Percentiles rank a stretch among this genome's conserved stretches.
Conservation (phyloP, 2,329 filamentous ascomycete species). For the Mycocentrospora acerina region DNA sequence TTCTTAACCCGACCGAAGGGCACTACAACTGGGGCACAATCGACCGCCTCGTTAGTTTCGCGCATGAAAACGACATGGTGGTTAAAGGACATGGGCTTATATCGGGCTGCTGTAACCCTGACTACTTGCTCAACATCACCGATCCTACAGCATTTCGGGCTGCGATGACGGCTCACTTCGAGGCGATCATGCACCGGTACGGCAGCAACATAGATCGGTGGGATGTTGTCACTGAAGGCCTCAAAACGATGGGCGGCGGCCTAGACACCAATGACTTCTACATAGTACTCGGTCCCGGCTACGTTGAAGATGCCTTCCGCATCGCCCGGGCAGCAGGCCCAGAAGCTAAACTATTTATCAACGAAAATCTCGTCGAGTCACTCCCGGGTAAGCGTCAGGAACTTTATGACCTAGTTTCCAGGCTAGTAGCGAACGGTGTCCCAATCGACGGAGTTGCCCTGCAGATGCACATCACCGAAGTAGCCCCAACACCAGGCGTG, state of each 20-base stretch:
- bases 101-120: conserved; percentile 9
- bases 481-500: conserved; percentile 4
- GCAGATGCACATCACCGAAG: conserved; percentile 10
- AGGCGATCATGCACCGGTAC: conserved; percentile 5
- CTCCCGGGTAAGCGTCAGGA: conserved; percentile 4
- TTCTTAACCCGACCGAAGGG: conserved; percentile 2
- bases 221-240: conserved; percentile 7
- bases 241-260: conserved; percentile 5
- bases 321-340: conserved; percentile 2
- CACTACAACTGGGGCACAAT: conserved; percentile 6
- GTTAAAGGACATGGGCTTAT: conserved; percentile 10
- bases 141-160: conserved; percentile 4
- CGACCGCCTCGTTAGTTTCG: no score
- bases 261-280: conserved; percentile 2
- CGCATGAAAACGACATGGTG: conserved; percentile 5
- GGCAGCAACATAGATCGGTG: conserved; percentile 3
- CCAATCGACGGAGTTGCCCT: conserved; percentile 11
- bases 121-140: conserved; percentile 7
- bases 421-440: conserved; percentile 4
- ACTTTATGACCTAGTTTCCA: conserved; percentile 5
- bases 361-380: conserved; percentile 2
- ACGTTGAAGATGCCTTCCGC: conserved; percentile 5
- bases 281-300: conserved; percentile 1
- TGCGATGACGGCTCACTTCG: conserved; percentile 9
- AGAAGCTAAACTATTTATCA: conserved; percentile 2